Conservation (phyloP, 208 protist species). For the Vickermania ingenoplastis region DNA sequence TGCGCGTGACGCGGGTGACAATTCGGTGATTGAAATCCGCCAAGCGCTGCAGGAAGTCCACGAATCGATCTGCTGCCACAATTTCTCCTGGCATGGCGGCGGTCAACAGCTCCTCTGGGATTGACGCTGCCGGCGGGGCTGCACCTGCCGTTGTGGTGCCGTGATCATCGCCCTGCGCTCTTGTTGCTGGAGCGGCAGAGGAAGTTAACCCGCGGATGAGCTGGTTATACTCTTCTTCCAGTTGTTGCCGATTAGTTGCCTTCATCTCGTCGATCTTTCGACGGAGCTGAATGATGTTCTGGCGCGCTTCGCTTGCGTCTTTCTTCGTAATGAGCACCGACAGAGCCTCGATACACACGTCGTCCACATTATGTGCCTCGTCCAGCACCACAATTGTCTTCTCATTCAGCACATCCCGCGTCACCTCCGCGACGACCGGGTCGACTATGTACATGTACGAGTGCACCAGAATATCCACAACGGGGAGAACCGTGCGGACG, state of each 20-base stretch:
- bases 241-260: conserved; percentile 75
- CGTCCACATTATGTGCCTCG: conserved; percentile 99
- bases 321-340: conserved; percentile 93
- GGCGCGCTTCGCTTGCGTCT: conserved; percentile 66
- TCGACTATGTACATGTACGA: conserved; percentile 99
- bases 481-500: conserved; percentile 74
- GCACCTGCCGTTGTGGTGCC: background rate
- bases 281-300: conserved; percentile 80
- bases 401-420: conserved; percentile 85
- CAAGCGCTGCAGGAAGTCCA: conserved; percentile 89
- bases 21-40: conserved; percentile 92
- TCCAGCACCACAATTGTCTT: conserved; percentile 99
- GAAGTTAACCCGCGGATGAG: conserved; percentile 88
- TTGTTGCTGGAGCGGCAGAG: conserved; percentile 41
- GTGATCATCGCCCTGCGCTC: background rate
- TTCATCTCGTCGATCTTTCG: conserved; percentile 68
- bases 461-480: conserved; percentile 97
- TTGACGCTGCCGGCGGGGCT: conserved; percentile 7
- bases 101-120: conserved; percentile 75
- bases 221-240: conserved; percentile 91
- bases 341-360: conserved; percentile 98
- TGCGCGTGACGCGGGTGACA: conserved; percentile 74
- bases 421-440: conserved; percentile 93
- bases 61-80: conserved; percentile 94
- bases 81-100: conserved; percentile 96